These are phyloP conservation scores for Gracilaria gracilis DNA, from an alignment of 23 red algal species.

Conservation along the genomic window DNA sequence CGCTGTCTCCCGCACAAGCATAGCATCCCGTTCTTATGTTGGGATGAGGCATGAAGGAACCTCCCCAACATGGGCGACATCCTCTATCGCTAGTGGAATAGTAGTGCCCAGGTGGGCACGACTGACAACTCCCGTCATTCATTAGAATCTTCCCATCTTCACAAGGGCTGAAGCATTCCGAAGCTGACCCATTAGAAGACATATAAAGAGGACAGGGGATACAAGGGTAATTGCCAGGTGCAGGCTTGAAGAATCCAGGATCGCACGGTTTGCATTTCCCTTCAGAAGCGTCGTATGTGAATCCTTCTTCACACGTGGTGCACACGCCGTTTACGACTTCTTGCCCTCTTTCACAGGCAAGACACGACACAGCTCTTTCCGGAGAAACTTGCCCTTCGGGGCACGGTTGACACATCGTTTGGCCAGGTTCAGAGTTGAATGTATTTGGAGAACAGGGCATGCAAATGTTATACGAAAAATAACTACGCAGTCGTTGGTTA, in stretches of 20 bases:
- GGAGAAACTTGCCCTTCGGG: constrained; percentile 1
- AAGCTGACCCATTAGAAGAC: neutral
- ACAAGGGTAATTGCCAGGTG: neutral
- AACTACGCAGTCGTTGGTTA: neutral
- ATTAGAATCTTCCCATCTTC: neutral
- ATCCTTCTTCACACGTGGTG: neutral
- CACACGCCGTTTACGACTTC: neutral
- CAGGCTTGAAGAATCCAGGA: constrained; percentile 20
- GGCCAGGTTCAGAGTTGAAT: neutral
- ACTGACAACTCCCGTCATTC: neutral
- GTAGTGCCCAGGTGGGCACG: neutral
- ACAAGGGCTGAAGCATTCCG: constrained; percentile 8
- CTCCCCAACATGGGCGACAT: neutral
- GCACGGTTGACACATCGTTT: constrained; percentile 9
- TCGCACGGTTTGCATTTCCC: constrained; percentile 1
- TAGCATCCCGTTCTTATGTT: neutral
- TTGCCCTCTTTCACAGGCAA: neutral
- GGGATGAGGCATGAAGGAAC: neutral
- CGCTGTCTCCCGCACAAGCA: neutral
- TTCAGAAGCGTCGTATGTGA: neutral
- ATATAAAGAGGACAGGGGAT: neutral
- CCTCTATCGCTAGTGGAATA: neutral
- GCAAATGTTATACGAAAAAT: neutral
- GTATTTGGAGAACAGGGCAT: neutral
- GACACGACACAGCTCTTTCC: neutral